phyloP scores from a whole-genome alignment of 2,329 filamentous ascomycete species.

The Lecanicillium sp. region DNA sequence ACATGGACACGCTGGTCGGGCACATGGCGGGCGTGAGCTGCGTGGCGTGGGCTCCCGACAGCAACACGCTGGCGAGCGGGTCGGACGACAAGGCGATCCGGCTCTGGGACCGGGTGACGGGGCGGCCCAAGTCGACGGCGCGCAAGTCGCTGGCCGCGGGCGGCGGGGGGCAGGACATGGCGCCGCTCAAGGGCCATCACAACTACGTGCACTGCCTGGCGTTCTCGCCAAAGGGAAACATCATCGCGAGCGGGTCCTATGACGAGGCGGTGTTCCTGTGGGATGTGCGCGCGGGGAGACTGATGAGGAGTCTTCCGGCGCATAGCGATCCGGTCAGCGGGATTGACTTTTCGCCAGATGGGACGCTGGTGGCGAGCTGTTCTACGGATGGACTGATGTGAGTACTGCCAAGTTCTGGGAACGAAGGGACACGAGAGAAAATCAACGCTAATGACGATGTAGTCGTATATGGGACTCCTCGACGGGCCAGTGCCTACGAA shows the following conservation, averaged over 20 bases:
- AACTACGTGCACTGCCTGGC: constrained; percentile 94
- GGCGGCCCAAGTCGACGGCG: constrained; percentile 45
- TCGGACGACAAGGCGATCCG: constrained; percentile 96
- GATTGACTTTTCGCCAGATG: constrained; percentile 88
- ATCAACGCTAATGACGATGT: constrained; percentile 7
- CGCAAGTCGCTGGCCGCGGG: constrained; percentile 32
- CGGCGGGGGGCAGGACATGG: constrained; percentile 41
- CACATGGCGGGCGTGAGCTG: constrained; percentile 91
- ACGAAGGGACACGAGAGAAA: background rate
- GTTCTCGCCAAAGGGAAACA: constrained; percentile 97
- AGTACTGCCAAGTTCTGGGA: constrained; percentile 26
- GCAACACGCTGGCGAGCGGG: constrained; percentile 78
- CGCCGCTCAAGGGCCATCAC: constrained; percentile 75
- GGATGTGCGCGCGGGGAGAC: constrained; percentile 81
- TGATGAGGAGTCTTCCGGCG: constrained; percentile 87
- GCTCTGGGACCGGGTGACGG: constrained; percentile 73
- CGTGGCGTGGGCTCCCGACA: constrained; percentile 90
- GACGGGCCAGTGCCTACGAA: constrained; percentile 91
- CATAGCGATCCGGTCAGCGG: constrained; percentile 93
- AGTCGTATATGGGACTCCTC: constrained; percentile 92
- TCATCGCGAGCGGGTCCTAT: constrained; percentile 89
- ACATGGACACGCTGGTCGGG: constrained; percentile 84
- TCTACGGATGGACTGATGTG: constrained; percentile 84
- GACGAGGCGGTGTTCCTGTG: constrained; percentile 96
- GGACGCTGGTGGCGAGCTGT: constrained; percentile 86